Base-by-base conservation (phyloP, 495 filamentous ascomycete species). In the Collariella sp. region DNA sequence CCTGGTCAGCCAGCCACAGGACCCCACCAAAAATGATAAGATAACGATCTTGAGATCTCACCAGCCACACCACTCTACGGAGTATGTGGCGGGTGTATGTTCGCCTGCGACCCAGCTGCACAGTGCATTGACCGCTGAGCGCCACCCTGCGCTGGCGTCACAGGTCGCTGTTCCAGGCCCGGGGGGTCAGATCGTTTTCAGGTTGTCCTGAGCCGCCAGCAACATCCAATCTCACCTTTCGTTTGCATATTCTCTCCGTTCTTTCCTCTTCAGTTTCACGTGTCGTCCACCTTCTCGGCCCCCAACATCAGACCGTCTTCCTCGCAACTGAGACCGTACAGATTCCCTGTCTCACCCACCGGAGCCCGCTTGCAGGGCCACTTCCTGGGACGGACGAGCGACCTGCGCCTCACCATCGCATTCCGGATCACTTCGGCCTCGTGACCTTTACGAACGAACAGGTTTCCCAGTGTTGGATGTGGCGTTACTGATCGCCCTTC, bases 401-500 rank as follows among this genome's bases (percentile, higher is more conserved):
- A 39, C 39, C 42, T 31, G 45, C 29, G 56, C 50, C 56, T 42
- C 56, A 36, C 45, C 46, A 50, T 58, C 56, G 51, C 50, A 46
- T n/a, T n/a, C n/a, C n/a, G 33, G n/a, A 31, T 9, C 26, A 31
- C 44, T 39, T 29, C 20, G 29, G 22, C 34, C 46, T 12, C 22
- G 29, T 40, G 49, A 36, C 24, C 44, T 15, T 13, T 22, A 16
- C 38, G 24, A 34, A 11, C 33, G 31, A 31, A 1, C 44, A 12
- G 5, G 20, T 47, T 23, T 6, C 7, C 24, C 10, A 40, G 15
- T 33, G 24, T 16, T 39, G 46, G 24, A n/a, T 15, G 33, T 9
- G 15, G 24, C 54, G 48, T 46, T 34, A 46, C 42, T 46, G 47
- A 46, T 50, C 33, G 23, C 40, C 41, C 16, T 52, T 46, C 35